A percentile compares a stretch with the other conserved stretches of the same genome.
Evolutionary conservation across 2,329 filamentous ascomycete species (phyloP).

Genomic region (Thielaviopsis cerberus): DNA sequence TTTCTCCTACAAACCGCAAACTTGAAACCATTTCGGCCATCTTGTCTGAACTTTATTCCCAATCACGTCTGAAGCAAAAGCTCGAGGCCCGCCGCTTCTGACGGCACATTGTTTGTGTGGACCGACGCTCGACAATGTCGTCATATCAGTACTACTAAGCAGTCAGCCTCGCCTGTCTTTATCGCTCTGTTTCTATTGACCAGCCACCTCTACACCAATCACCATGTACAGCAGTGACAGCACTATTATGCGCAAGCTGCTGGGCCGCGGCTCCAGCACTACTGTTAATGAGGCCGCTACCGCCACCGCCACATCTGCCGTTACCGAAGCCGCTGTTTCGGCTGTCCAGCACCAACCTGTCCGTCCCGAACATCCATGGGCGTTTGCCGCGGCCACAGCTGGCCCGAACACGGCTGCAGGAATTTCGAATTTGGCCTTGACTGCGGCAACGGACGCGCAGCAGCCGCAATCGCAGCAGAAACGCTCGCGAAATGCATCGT

Average conservation of each 20-base stretch:
- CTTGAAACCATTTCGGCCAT: neutral
- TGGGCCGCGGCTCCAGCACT: constrained; percentile 33
- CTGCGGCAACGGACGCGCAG: neutral
- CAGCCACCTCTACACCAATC: neutral
- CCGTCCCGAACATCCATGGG: neutral
- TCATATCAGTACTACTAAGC: neutral
- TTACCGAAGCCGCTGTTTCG: constrained; percentile 13
- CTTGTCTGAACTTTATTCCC: too few relatives aligned
- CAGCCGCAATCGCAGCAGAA: constrained; percentile 24
- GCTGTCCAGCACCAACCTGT: neutral
- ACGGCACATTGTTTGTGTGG: neutral
- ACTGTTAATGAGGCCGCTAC: constrained; percentile 25
- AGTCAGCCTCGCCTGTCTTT: neutral
- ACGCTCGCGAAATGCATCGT: constrained; percentile 36
- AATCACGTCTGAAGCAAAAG: too few relatives aligned
- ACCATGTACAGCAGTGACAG: constrained; percentile 18
- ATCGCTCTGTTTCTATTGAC: neutral
- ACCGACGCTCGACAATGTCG: neutral
- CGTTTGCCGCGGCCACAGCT: neutral
- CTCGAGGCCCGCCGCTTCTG: too few relatives aligned
- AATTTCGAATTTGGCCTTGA: neutral
- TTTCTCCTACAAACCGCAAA: neutral
- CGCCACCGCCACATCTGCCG: constrained; percentile 26
- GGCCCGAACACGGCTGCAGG: neutral
- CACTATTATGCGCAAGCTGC: constrained; percentile 41